Evolutionary conservation across 1,284 basidiomycete genomes (phyloP), one percentile per base, ranked within the genome.

Genomic region (Schizophyllum commune): DNA sequence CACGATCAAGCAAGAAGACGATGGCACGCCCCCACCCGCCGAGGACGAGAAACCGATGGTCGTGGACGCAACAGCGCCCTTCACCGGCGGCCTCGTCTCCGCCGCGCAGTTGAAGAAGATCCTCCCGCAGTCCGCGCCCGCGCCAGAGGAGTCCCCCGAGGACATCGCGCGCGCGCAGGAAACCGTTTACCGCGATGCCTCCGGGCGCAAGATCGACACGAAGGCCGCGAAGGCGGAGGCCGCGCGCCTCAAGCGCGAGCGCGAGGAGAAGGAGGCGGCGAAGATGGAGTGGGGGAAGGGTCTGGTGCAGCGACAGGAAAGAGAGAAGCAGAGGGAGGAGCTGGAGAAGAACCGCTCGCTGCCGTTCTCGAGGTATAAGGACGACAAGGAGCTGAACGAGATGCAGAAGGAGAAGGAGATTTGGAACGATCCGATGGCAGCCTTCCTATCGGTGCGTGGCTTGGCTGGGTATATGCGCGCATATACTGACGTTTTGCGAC

Each of bases 281-380:
- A 94, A 94, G 77, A 91, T 95, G 88, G 91, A 96, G 71, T 99
- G 97, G 97, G 92, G 91, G 0, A 98, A 96, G 74, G 97, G 97
- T 22, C 70, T 97, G 34, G 88, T 92, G 22, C 95, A 99, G 76
- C 79, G 88, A 60, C 88, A 91, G 33, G 89, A 94, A 62, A 77
- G 79, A 55, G 89, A 92, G 72, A 83, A 83, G 69, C 75, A 77
- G 69, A 82, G 74, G 66, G 69, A 74, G 61, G 85, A 93, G 66
- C 70, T 91, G 68, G 86, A 89, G 73, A 85, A 83, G 67, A 85
- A 90, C 73, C 82, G 77, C 58, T 77, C 74, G 21, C 80, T 78
- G 64, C 83, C 84, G 27, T 90, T 97, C 65, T 89, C 92, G 5
- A 78, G 95, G 61, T 83, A 84, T 65, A 90, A 83, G 1, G 91